Percentiles rank a stretch among this genome's conserved stretches.
Evolutionary conservation across 2,329 filamentous ascomycete species (phyloP).

Genomic region (Aureobasidium leucospermi): DNA sequence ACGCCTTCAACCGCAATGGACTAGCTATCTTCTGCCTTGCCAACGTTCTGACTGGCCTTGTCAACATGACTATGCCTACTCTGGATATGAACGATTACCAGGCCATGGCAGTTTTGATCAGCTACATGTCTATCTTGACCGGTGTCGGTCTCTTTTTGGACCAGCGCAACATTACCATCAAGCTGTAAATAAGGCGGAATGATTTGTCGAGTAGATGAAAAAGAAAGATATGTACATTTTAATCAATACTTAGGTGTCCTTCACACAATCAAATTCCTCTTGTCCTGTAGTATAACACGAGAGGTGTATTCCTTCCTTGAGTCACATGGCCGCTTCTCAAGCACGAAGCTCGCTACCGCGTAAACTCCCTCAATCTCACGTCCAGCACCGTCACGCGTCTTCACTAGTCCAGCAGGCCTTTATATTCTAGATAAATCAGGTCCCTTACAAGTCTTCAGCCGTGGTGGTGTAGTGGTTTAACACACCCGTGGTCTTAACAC

Average conservation of each 20-base stretch:
- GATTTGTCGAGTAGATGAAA: neutral
- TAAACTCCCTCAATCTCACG: too few relatives aligned
- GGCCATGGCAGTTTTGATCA: slow-evolving; percentile 68
- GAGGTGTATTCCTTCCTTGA: too few relatives aligned
- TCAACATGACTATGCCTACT: slow-evolving; percentile 83
- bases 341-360: too few relatives aligned
- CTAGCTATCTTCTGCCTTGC: slow-evolving; percentile 77
- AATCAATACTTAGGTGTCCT: neutral
- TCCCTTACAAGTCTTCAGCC: too few relatives aligned
- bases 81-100: slow-evolving; percentile 57
- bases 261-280: neutral
- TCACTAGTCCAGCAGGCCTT: too few relatives aligned
- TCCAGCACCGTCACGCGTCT: too few relatives aligned
- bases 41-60: slow-evolving; percentile 79
- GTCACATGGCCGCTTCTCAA: too few relatives aligned
- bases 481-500: too few relatives aligned
- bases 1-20: slow-evolving; percentile 83
- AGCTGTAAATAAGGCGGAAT: slow-evolving; percentile 44
- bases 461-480: too few relatives aligned
- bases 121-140: slow-evolving; percentile 63
- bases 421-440: too few relatives aligned
- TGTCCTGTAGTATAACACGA: too few relatives aligned
- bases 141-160: slow-evolving; percentile 62
- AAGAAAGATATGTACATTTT: neutral
- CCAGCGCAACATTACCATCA: slow-evolving; percentile 59